phyloP scores from a whole-genome alignment of 2,329 filamentous ascomycete genomes.

The Verticillium isaacii region DNA sequence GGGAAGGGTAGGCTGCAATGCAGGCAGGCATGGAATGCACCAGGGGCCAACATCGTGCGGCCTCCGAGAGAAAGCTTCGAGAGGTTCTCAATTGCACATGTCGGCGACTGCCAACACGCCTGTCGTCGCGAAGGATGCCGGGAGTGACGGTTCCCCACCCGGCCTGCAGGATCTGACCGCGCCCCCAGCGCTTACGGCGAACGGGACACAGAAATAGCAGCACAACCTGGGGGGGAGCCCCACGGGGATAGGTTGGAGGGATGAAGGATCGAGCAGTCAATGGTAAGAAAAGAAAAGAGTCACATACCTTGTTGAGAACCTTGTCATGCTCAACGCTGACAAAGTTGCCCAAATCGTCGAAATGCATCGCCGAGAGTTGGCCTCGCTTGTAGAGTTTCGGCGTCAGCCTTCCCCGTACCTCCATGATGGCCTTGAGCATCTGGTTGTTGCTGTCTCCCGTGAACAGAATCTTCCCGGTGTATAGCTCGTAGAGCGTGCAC shows the following conservation, averaged over 20 bases:
- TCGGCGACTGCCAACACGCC: neutral
- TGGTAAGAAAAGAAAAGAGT: constrained; percentile 10
- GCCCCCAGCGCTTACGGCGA: neutral
- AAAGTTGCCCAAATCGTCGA: constrained; percentile 81
- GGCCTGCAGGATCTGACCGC: neutral
- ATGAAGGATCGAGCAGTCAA: neutral
- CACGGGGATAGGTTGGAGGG: neutral
- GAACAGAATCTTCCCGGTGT: constrained; percentile 96
- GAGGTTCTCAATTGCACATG: neutral
- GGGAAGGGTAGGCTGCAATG: neutral
- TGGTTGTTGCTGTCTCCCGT: constrained; percentile 95
- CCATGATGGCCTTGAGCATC: constrained; percentile 95
- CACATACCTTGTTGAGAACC: constrained; percentile 71
- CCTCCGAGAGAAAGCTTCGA: neutral
- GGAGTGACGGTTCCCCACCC: neutral
- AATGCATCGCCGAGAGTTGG: constrained; percentile 70
- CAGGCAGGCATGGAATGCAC: neutral
- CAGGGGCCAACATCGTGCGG: neutral
- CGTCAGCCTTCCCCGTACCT: constrained; percentile 88
- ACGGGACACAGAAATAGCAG: neutral
- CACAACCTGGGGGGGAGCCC: neutral
- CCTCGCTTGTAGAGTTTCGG: constrained; percentile 84
- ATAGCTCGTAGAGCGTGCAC: constrained; percentile 94
- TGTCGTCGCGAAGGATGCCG: neutral
- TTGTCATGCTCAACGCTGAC: constrained; percentile 82